phyloP scores from a whole-genome alignment of 1,284 basidiomycete genomes.

The Austropuccinia psidii region DNA sequence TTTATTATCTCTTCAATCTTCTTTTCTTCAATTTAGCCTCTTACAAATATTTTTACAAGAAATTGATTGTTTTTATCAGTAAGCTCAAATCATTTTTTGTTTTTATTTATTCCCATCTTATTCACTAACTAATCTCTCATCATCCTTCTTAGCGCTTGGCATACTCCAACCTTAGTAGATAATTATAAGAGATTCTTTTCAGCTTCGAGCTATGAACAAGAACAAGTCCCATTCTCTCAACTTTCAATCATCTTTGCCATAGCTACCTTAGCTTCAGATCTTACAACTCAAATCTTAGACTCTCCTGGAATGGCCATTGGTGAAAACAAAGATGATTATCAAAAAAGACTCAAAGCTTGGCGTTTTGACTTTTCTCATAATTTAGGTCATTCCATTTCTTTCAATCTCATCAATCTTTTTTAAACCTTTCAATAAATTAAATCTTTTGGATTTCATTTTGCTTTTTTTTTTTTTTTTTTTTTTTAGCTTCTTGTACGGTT shows the following conservation, averaged over 20 bases:
- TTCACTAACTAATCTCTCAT: background rate
- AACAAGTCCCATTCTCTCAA: conserved; percentile 1
- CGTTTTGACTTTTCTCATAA: conserved; percentile 10
- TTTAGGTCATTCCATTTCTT: background rate
- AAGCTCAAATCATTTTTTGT: background rate
- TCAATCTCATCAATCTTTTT: background rate
- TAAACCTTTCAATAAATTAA: background rate
- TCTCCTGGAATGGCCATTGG: background rate
- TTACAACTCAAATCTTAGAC: conserved; percentile 6
- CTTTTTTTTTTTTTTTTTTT: background rate
- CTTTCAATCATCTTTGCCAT: conserved; percentile 25
- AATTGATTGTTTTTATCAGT: conserved; percentile 35
- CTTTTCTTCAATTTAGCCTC: background rate
- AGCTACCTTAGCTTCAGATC: background rate
- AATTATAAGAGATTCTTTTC: conserved; percentile 20
- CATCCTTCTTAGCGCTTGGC: conserved; percentile 13
- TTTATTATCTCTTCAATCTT: background rate
- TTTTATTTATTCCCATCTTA: background rate
- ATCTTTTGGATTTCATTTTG: background rate
- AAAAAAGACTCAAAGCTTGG: conserved; percentile 13
- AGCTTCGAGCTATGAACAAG: conserved; percentile 3
- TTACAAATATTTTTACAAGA: conserved; percentile 20
- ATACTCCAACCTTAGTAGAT: conserved; percentile 26
- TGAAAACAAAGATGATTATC: conserved; percentile 2
- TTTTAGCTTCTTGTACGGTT: conserved; percentile 25